A percentile compares a stretch with the other conserved stretches of the same genome.
These are phyloP conservation scores for Ehretia macrophylla DNA, from an alignment of 257 asterid species.

Conservation along the genomic window DNA sequence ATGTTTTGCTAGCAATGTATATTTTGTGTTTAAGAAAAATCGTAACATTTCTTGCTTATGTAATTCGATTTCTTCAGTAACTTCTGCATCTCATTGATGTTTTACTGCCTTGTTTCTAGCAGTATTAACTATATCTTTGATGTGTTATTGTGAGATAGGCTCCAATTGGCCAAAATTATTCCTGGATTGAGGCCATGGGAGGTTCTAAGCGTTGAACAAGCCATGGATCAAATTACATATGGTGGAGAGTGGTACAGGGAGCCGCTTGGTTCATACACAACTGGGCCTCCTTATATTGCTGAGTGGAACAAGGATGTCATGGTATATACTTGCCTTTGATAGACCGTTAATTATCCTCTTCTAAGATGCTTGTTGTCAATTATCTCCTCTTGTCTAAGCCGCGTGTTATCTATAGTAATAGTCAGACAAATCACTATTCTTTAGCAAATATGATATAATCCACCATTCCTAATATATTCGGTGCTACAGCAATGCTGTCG, in stretches of 20 bases:
- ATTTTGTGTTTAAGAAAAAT: neutral
- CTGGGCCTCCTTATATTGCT: constrained; percentile 86
- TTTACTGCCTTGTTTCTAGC: neutral
- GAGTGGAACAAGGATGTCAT: constrained; percentile 53
- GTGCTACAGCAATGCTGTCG: too few relatives aligned
- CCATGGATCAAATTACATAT: constrained; percentile 86
- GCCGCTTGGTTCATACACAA: constrained; percentile 75
- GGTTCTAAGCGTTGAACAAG: constrained; percentile 92
- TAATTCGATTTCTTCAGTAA: too few relatives aligned
- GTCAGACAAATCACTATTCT: too few relatives aligned
- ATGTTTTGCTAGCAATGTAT: neutral
- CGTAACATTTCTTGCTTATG: too few relatives aligned
- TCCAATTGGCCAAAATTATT: constrained; percentile 48
- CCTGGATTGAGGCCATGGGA: constrained; percentile 99
- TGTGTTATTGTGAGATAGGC: neutral
- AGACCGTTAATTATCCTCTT: neutral
- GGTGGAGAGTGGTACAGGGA: constrained; percentile 89
- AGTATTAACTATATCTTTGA: neutral
- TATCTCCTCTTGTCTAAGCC: too few relatives aligned
- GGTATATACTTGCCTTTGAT: constrained; percentile 29
- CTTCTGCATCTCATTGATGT: too few relatives aligned
- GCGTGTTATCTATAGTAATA: too few relatives aligned
- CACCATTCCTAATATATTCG: too few relatives aligned
- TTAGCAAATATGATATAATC: too few relatives aligned
- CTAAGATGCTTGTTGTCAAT: too few relatives aligned